Base-by-base conservation (phyloP, 306 rosid genomes). In the Abrus precatorius region DNA sequence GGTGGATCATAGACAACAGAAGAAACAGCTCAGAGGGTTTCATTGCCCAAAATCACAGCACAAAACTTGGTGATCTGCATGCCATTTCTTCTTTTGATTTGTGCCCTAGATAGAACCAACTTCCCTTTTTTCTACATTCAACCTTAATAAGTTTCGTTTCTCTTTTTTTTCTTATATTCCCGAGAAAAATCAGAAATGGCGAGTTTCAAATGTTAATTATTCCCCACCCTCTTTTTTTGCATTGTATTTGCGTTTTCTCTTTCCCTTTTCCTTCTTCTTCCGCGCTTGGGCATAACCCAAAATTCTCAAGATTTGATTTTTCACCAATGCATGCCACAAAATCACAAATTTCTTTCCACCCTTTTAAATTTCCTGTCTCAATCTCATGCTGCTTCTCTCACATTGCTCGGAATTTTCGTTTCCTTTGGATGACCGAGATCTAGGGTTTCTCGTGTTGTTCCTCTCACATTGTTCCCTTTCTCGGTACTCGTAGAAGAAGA, bases 371-470 rank as follows among this genome's bases (percentile, higher is more conserved):
- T 20, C 4, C 69, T 73, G 53, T 49, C 82, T 54, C 76, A 87
- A 80, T 87, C 75, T 82, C 82, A 33, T 9, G 72, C 73, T 44
- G 47, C 75, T 41, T 44, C 79, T 50, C 78, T 71, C 60, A 75
- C 73, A 50, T 77, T 64, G 71, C 64, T 38, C 13, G 28, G 2
- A 33, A 75, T 59, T 55, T 12, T 7, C 40, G 60, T 80, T 44
- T 71, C 41, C 80, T 67, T 27, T 79, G 75, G 81, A 82, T 90
- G 87, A 55, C 69, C 72, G 63, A 80, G 86, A 87, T 85, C 87
- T 90, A 87, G 91, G 89, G 86, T 91, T 91, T 89, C 86, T 83
- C 55, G 55, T 73, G 62, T 43, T 79, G 38, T 65, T 75, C 60
- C 71, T 76, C 9, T 76, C 41, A 34, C 83, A 29, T 81, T 55